Conservation (phyloP, 495 filamentous ascomycete species). For the Bryoglossum gracile region DNA sequence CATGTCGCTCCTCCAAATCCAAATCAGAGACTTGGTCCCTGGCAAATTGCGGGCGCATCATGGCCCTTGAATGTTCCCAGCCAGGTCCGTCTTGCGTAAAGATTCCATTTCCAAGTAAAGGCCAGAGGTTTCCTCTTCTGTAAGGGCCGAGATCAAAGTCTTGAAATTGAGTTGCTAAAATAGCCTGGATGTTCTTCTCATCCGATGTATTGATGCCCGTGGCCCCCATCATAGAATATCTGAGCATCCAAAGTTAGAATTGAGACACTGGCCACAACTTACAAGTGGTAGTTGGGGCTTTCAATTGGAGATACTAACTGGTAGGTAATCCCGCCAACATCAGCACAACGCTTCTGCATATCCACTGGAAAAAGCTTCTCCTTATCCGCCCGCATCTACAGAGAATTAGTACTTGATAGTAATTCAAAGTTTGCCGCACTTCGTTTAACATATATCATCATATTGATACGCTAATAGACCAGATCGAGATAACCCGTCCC, state of each 20-base stretch:
- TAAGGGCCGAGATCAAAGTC: conserved; percentile 51
- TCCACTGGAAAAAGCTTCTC: conserved; percentile 24
- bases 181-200: conserved; percentile 54
- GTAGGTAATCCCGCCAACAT: conserved; percentile 19
- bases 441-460: too few species aligned
- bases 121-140: conserved; percentile 40
- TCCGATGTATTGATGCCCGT: conserved; percentile 32
- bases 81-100: conserved; percentile 59
- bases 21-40: conserved; percentile 41
- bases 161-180: conserved; percentile 54
- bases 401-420: not conserved
- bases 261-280: too few species aligned
- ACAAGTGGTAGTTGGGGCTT: too few species aligned
- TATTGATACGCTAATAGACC: too few species aligned
- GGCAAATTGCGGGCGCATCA: conserved; percentile 39
- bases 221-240: conserved; percentile 11
- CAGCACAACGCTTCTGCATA: conserved; percentile 19
- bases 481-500: too few species aligned
- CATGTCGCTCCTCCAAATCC: conserved; percentile 46
- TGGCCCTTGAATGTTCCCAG: conserved; percentile 45
- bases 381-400: conserved; percentile 17
- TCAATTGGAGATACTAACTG: too few species aligned
- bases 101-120: conserved; percentile 60
- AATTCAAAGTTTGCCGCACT: too few species aligned
- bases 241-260: too few species aligned